Evolutionary conservation across 306 rosid genomes (phyloP), one percentile per base, ranked within the genome.

Genomic region (Senna siamea): DNA sequence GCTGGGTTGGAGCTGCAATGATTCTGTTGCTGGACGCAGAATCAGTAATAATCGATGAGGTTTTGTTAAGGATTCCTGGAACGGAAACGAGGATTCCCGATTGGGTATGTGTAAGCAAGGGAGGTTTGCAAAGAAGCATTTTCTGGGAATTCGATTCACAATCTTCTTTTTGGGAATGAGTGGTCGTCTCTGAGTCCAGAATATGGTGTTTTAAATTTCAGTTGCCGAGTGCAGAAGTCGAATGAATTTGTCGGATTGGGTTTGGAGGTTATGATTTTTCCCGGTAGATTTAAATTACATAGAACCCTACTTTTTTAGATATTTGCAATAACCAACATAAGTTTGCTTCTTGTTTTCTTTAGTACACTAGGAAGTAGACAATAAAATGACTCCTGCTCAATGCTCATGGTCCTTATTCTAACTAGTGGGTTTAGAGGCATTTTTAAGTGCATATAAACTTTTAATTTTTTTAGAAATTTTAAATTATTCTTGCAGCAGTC

Each of bases 1-100:
- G 85, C 41, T 32, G 83, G 28, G 41, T 55, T 11, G 79, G 77
- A 52, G 81, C 26, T 12, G 55, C 34, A 4, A 59, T 58, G 53
- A 81, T 37, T 78, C 88, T 81, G 50, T 84, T 43, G 48, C 77
- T 51, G 80, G 90, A 69, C 43, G 82, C 83, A 20, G 87, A 89
- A 76, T 55, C 76, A 60, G 81, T 55, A 75, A 79, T 43, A 38
- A 34, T 61, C 5, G 79, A 79, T n/a, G 74, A 56, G 22, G 22
- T 38, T 22, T 77, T 66, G 54, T 17, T 68, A 20, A 78, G 63
- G 77, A 52, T 86, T 59, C 37, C 18, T 18, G 81, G 62, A 41
- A 77, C 41, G 22, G 76, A 19, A 37, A 13, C 9, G 6, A 52
- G 53, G 75, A 78, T 53, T 52, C 53, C 60, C 15, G 74, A 78